These are phyloP conservation scores for Dactylellina cionopaga DNA, from an alignment of 2,329 filamentous ascomycete genomes.

Conservation along the genomic window DNA sequence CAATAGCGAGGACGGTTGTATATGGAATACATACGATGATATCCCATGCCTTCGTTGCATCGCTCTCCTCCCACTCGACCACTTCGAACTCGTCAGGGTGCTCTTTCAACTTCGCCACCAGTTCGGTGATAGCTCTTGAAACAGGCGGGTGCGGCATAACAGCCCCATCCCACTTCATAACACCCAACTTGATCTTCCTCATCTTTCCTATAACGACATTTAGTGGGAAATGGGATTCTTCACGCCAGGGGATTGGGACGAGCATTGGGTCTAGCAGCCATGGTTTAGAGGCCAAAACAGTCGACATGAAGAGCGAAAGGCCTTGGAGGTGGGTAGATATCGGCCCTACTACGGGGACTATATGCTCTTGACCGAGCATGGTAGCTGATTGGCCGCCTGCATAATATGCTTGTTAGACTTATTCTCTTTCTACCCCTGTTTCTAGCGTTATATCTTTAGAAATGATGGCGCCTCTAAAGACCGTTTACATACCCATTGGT, in stretches of 20 bases:
- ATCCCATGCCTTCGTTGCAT: slow-evolving; percentile 66
- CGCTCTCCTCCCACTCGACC: slow-evolving; percentile 67
- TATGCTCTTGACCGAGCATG: slow-evolving; percentile 63
- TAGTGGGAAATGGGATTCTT: slow-evolving; percentile 45
- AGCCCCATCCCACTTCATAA: slow-evolving; percentile 70
- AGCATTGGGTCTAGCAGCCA: slow-evolving; percentile 52
- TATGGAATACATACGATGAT: too few relatives aligned
- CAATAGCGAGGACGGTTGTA: too few relatives aligned
- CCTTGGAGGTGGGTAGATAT: slow-evolving; percentile 63
- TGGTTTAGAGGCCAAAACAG: slow-evolving; percentile 42
- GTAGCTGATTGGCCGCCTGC: slow-evolving; percentile 37
- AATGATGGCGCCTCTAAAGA: too few relatives aligned
- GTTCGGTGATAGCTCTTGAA: slow-evolving; percentile 67
- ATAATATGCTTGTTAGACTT: not conserved
- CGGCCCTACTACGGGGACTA: slow-evolving; percentile 67
- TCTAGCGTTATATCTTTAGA: too few relatives aligned
- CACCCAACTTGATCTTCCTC: slow-evolving; percentile 69
- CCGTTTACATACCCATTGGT: slow-evolving; percentile 58
- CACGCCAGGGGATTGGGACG: slow-evolving; percentile 51
- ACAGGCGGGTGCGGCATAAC: slow-evolving; percentile 71
- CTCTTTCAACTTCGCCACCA: slow-evolving; percentile 65
- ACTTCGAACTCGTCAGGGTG: slow-evolving; percentile 66
- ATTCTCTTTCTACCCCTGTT: too few relatives aligned
- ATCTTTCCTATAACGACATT: slow-evolving; percentile 33
- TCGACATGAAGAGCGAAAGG: slow-evolving; percentile 49